These are phyloP conservation scores for Talaromyces rugulosus DNA, from an alignment of 2,329 filamentous ascomycete species.

Conservation along the genomic window DNA sequence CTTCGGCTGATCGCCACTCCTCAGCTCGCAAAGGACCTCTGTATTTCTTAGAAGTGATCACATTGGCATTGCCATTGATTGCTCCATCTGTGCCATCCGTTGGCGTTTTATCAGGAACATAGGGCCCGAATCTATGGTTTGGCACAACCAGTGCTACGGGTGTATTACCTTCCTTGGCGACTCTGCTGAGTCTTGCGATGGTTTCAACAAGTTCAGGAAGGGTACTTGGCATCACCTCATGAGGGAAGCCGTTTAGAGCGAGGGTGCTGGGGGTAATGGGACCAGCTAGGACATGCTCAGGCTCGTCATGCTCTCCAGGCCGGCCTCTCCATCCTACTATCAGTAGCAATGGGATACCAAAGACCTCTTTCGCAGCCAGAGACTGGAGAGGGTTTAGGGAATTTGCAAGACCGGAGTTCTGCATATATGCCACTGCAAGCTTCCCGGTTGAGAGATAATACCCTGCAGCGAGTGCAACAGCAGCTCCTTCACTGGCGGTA, in stretches of 20 bases:
- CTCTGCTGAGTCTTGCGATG: neutral
- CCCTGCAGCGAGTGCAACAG: neutral
- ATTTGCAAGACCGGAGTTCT: neutral
- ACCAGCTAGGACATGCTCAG: neutral
- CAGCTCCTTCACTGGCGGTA: neutral
- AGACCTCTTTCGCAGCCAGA: neutral
- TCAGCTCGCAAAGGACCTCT: neutral
- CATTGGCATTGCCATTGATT: neutral
- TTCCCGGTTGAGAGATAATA: neutral
- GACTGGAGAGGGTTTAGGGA: neutral
- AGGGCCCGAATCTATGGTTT: neutral
- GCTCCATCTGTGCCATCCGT: too few relatives aligned
- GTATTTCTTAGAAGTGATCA: too few relatives aligned
- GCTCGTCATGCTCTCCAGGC: neutral
- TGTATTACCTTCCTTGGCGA: neutral
- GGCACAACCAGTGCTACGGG: neutral
- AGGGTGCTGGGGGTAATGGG: neutral
- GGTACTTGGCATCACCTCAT: neutral
- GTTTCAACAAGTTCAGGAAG: neutral
- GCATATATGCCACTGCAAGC: neutral
- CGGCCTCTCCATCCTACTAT: neutral
- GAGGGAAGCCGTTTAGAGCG: neutral
- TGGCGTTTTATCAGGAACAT: neutral
- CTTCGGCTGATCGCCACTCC: neutral
- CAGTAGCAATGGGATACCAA: neutral